Base-by-base conservation (phyloP, 371 early-diverging fungal genomes). In the Synchytrium microbalum region DNA sequence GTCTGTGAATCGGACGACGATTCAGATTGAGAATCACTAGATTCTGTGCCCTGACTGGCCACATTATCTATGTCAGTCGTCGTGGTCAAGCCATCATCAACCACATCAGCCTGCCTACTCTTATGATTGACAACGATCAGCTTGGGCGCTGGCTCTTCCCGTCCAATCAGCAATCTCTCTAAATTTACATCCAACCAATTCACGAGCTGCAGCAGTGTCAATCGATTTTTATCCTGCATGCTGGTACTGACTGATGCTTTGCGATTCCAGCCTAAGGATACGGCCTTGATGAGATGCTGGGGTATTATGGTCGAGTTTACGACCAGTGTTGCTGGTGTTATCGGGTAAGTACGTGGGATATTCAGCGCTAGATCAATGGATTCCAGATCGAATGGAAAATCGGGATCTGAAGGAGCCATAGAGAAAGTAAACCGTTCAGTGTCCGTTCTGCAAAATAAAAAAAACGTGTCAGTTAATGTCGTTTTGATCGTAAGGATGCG, bases 301-400 rank as follows among this genome's bases (percentile, higher is more conserved):
- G 90, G 88, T 32, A 90, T 86, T 60, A 85, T 80, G 3, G 72
- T 63, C 64, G 86, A 88, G 53, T 82, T 63, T 0, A 90, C 86
- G 53, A 67, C 64, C 38, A 86, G 64, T 1, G 71, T 59, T 59
- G 79, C 77, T 1, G 68, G 67, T 14, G 61, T 13, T 2, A 58
- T 54, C 2, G 86, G 83, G 55, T 83, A 82, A 3, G 61, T 63
- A 16, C 54, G 65, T 2, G 86, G 86, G 24, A 87, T 69, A 23
- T 55, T 61, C 3, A 88, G 64, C 31, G 79, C 76, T 14, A 86
- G 53, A 53, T 74, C 67, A 16, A 88, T 78, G n/a, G 73, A 54
- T 19, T 80, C 80, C 52, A 88, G 77, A 52, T 88, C 89, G 67
- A 79, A 88, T 0, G 89, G 88, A 64, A 88, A 88, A 64, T 88